Evolutionary conservation across 257 asterid species (phyloP).

Genomic region (Capsicum baccatum): DNA sequence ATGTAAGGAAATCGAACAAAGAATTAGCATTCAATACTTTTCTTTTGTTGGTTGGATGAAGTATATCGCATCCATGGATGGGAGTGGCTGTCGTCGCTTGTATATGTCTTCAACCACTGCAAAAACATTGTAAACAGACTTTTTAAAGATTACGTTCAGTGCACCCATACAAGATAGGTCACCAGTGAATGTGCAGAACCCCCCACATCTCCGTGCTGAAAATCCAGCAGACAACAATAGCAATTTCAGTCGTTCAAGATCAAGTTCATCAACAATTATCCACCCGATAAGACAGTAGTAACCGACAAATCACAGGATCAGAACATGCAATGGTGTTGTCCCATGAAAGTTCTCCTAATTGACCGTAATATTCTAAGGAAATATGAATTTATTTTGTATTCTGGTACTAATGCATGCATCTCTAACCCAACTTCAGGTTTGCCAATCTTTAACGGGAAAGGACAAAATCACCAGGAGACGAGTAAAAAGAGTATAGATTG

Average conservation of each 20-base stretch:
- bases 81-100: conserved; percentile 93
- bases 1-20: neutral
- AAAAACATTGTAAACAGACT: conserved; percentile 40
- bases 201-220: neutral
- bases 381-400: neutral
- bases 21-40: conserved; percentile 56
- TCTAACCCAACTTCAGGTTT: neutral
- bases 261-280: conserved; percentile 21
- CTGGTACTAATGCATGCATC: neutral
- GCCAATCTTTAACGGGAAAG: neutral
- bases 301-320: neutral
- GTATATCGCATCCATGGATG: conserved; percentile 97
- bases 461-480: neutral
- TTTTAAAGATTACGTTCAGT: conserved; percentile 29
- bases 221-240: conserved; percentile 19
- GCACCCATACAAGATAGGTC: neutral
- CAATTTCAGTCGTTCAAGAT: conserved; percentile 19
- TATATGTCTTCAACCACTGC: conserved; percentile 99
- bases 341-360: conserved; percentile 12
- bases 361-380: neutral
- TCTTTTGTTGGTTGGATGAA: conserved; percentile 96
- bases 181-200: conserved; percentile 21
- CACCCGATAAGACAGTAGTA: conserved; percentile 3
- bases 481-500: conserved; percentile 1
- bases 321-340: conserved; percentile 3